Percentiles rank a stretch among this genome's conserved stretches.
Conservation (phyloP, 1,284 basidiomycete genomes). For the Ganoderma multipileum region DNA sequence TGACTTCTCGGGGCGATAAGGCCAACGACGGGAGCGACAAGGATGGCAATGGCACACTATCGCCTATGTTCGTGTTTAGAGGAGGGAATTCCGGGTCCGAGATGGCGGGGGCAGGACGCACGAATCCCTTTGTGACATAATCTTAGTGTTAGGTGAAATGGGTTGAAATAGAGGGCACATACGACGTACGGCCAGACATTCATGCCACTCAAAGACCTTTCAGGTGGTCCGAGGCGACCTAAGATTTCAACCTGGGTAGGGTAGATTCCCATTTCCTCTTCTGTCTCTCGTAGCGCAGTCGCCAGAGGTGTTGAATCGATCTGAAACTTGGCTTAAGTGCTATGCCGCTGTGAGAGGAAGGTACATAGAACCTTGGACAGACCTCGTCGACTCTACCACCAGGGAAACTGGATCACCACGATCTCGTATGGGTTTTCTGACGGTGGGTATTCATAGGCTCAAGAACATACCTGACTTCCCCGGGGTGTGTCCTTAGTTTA, state of each 20-base stretch:
- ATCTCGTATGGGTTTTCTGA: background rate
- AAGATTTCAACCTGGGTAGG: slow-evolving; percentile 67
- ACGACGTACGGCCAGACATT: slow-evolving; percentile 80
- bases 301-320: slow-evolving; percentile 59
- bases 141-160: background rate
- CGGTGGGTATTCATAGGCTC: background rate
- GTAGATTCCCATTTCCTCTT: slow-evolving; percentile 74
- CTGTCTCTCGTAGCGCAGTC: slow-evolving; percentile 74
- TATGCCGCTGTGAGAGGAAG: background rate
- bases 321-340: slow-evolving; percentile 40
- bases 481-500: slow-evolving; percentile 73
- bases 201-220: slow-evolving; percentile 64
- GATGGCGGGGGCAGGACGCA: slow-evolving; percentile 33
- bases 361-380: slow-evolving; percentile 29
- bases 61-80: slow-evolving; percentile 26
- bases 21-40: slow-evolving; percentile 59
- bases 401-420: slow-evolving; percentile 64
- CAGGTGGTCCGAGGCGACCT: slow-evolving; percentile 68
- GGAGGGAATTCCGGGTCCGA: background rate
- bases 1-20: slow-evolving; percentile 70
- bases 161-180: slow-evolving; percentile 39
- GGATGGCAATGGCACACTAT: slow-evolving; percentile 63
- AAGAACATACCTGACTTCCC: slow-evolving; percentile 75
- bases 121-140: slow-evolving; percentile 65
- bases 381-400: slow-evolving; percentile 77